Conservation (phyloP, 208 protist genomes). For the Kentomonas sorsogonicus region DNA sequence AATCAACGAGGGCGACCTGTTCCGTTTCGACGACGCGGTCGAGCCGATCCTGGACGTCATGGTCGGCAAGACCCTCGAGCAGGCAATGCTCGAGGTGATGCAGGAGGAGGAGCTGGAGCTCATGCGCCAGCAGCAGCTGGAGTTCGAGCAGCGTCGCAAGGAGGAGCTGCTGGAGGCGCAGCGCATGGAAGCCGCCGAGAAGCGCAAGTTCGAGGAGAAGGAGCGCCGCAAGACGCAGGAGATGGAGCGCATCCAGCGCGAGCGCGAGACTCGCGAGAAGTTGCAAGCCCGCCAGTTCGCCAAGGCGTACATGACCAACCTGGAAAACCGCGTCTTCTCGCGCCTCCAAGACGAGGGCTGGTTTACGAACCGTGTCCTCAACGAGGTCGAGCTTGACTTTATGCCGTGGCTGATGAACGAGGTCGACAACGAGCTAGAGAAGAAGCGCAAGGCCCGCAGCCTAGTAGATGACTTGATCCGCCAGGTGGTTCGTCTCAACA, state of each 20-base stretch:
- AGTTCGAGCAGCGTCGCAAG: constrained; percentile 94
- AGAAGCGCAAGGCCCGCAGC: constrained; percentile 67
- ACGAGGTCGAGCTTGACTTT: constrained; percentile 93
- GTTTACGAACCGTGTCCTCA: constrained; percentile 93
- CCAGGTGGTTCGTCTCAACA: constrained; percentile 67
- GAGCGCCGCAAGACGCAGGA: constrained; percentile 94
- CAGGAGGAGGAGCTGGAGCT: constrained; percentile 96
- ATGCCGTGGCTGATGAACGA: constrained; percentile 91
- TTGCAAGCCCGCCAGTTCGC: constrained; percentile 91
- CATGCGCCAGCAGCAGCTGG: constrained; percentile 91
- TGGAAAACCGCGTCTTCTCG: constrained; percentile 90
- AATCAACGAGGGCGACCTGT: constrained; percentile 95
- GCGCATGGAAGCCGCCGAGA: constrained; percentile 92
- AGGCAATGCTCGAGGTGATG: constrained; percentile 96
- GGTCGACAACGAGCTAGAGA: constrained; percentile 76
- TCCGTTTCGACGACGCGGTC: constrained; percentile 97
- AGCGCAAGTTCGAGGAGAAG: constrained; percentile 94
- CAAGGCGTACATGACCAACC: constrained; percentile 90
- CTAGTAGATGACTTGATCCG: constrained; percentile 86
- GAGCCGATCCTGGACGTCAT: constrained; percentile 96
- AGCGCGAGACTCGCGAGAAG: constrained; percentile 89
- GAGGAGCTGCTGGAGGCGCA: constrained; percentile 95
- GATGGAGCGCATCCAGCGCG: constrained; percentile 81
- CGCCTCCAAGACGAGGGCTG: constrained; percentile 92
- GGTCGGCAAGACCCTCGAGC: constrained; percentile 96